Conservation (phyloP, 768 basidiomycete species). For the Rhodosporidiobolus sp. region DNA sequence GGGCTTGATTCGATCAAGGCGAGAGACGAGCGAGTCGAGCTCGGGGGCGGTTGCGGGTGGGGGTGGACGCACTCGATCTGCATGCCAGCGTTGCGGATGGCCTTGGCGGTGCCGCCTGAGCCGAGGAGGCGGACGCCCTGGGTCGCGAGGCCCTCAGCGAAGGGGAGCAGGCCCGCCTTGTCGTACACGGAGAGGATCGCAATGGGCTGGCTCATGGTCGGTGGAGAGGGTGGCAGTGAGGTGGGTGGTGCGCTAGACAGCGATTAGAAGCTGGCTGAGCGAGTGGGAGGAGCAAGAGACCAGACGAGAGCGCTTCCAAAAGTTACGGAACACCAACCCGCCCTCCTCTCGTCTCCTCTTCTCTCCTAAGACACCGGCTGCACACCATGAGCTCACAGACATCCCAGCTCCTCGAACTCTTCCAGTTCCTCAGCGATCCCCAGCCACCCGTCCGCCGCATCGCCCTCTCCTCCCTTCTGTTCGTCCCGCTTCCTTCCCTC, state of each 20-base stretch:
- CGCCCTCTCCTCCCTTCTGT: slow-evolving; percentile 74
- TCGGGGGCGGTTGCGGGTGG: neutral
- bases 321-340: neutral
- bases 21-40: slow-evolving; percentile 9
- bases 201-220: slow-evolving; percentile 32
- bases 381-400: slow-evolving; percentile 1
- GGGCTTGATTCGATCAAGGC: neutral
- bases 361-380: neutral
- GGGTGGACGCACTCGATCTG: slow-evolving; percentile 70
- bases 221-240: too few species aligned
- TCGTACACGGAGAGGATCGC: slow-evolving; percentile 95
- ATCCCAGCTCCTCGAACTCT: slow-evolving; percentile 57
- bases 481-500: neutral
- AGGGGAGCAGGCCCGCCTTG: slow-evolving; percentile 81
- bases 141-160: slow-evolving; percentile 80
- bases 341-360: neutral
- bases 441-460: slow-evolving; percentile 85
- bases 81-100: slow-evolving; percentile 89
- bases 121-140: slow-evolving; percentile 80
- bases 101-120: slow-evolving; percentile 96
- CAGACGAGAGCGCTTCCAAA: too few species aligned
- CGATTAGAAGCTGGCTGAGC: neutral
- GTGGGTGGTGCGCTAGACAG: too few species aligned
- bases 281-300: neutral
- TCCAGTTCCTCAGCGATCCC: slow-evolving; percentile 77